phyloP scores from a whole-genome alignment of 768 basidiomycete species.

The Suillus spraguei region DNA sequence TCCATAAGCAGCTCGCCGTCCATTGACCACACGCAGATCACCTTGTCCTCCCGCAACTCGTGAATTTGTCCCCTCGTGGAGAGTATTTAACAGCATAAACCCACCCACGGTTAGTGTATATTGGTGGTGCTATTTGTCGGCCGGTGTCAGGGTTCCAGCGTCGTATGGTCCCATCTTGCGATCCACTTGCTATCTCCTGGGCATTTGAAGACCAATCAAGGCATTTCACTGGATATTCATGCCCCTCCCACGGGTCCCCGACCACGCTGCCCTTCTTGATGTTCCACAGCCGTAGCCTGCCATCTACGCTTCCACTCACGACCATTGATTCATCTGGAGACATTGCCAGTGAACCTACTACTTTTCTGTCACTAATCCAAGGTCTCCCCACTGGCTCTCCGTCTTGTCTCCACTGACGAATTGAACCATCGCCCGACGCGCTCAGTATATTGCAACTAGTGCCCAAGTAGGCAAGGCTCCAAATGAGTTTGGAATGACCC shows the following conservation, averaged over 20 bases:
- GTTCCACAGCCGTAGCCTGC: background rate
- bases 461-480: background rate
- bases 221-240: background rate
- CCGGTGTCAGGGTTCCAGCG: background rate
- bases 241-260: background rate
- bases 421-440: background rate
- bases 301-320: background rate
- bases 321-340: background rate
- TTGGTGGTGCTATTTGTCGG: background rate
- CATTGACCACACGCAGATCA: too few relatives aligned
- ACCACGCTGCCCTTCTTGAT: background rate
- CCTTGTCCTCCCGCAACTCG: too few relatives aligned
- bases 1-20: background rate
- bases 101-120: background rate
- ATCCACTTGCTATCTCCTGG: slow-evolving; percentile 14
- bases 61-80: too few relatives aligned
- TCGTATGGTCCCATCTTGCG: slow-evolving; percentile 9
- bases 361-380: background rate
- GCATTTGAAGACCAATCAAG: slow-evolving; percentile 19
- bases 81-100: too few relatives aligned
- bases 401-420: background rate
- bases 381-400: background rate
- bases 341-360: background rate
- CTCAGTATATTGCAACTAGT: background rate
- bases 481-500: background rate